Conservation (phyloP, 1,139 yeast species). For the Geotrichum armillariae region DNA sequence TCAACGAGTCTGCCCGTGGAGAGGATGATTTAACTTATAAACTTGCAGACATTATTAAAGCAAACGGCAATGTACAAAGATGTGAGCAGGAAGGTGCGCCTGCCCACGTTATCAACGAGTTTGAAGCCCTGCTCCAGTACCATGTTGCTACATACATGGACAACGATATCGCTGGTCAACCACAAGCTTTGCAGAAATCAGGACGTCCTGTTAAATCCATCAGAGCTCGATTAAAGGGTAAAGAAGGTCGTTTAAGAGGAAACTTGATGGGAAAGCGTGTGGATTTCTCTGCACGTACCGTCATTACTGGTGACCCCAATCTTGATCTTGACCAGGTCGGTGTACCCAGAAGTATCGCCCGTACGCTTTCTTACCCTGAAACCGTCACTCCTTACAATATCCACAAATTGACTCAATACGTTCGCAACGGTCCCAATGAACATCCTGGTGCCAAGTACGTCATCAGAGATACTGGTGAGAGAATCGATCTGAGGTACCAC, state of each 20-base stretch:
- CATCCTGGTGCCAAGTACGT: slow-evolving; percentile 99
- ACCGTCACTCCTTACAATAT: slow-evolving; percentile 97
- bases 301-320: slow-evolving; percentile 98
- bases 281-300: slow-evolving; percentile 98
- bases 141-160: slow-evolving; percentile 99
- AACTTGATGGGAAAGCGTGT: slow-evolving; percentile 99
- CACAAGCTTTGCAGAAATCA: slow-evolving; percentile 97
- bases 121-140: slow-evolving; percentile 91
- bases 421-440: slow-evolving; percentile 97
- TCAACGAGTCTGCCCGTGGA: slow-evolving; percentile 98
- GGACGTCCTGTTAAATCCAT: slow-evolving; percentile 98
- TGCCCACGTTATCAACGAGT: slow-evolving; percentile 95
- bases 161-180: slow-evolving; percentile 99
- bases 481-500: slow-evolving; percentile 94
- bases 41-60: slow-evolving; percentile 93
- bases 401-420: slow-evolving; percentile 86
- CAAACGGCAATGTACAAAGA: slow-evolving; percentile 93
- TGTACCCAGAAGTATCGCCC: slow-evolving; percentile 95
- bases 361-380: slow-evolving; percentile 94
- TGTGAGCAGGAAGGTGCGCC: slow-evolving; percentile 99
- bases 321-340: slow-evolving; percentile 97
- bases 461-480: slow-evolving; percentile 97
- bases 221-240: slow-evolving; percentile 98
- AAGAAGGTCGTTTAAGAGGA: slow-evolving; percentile 98
- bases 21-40: slow-evolving; percentile 99